Base-by-base conservation (phyloP, 148 eudicot genomes). In the Fagopyrum esculentum region DNA sequence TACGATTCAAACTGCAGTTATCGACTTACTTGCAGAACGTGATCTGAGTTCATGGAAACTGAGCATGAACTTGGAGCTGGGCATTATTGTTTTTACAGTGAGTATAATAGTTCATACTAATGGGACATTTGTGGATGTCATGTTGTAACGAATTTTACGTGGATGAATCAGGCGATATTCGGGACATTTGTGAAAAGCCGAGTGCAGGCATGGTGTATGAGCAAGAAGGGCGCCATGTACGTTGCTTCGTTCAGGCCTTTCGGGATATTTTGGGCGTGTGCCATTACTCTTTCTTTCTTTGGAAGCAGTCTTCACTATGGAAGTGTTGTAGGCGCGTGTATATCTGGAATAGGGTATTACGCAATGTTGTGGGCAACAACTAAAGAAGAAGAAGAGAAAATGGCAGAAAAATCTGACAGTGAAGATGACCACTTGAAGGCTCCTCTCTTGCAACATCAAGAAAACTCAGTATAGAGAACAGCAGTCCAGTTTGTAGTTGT, bases 251-350 rank as follows among this genome's bases (percentile, higher is more conserved):
- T 93, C 80, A 93, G 86, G 84, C 96, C 98, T 6, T 56, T 85
- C 22, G 93, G 96, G 17, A 82, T 93, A 22, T 87, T 88, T 12
- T 83, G 87, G 82, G 93, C 98, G 6, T 87, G 90, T 22, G 55
- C 80, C n/a, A 80, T 84, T 45, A 91, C 92, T 1, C 88, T 87
- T 68, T 60, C 87, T 50, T 78, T 93, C n/a, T 89, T 93, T 35
- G 88, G 91, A 3, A 81, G 84, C 30, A 86, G 77, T 78, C 87
- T 93, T 76, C 93, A 88, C 73, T 89, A 82, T 73, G 98, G 98
- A 70, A 93, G 97, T 84, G 87, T 90, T 69, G 74, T 88, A 61
- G 92, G 93, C 6, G 90, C 93, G 68, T 63, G 78, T 10, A 71
- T 90, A 72, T 83, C 82, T 63, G 97, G 88, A 43, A 77, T 85